Evolutionary conservation across 331 rosid species (phyloP), one percentile per base, ranked within the genome.

Genomic region (Quercus phellos): DNA sequence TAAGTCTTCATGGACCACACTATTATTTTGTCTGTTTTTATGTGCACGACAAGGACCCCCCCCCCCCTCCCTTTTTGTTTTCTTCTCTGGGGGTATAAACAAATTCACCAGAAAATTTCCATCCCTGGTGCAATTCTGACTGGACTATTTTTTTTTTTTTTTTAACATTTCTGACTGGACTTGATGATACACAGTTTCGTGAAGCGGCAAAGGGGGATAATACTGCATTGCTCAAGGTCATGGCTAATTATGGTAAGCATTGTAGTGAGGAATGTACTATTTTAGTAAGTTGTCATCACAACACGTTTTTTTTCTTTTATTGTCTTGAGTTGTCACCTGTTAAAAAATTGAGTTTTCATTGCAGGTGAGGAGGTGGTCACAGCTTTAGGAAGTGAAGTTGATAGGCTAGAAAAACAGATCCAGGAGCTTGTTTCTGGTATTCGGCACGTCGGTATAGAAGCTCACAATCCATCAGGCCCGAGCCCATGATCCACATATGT

Each of bases 321-420:
- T 4, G 29, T 19, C 21, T 9, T 9, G 22, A 58, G 26, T 7
- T 17, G 10, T 17, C 18, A 32, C 26, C 32, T 17, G 70, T 4
- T 18, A 26, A 64, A 4, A 32, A 17, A 22, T 64, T 61, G 18
- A 21, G 24, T 4, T 29, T 21, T 18, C 22, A 64, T 64, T 30
- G 78, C 93, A 95, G 99, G 99, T 79, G 98, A 93, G 87, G 99
- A 93, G 84, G 96, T 95, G 26, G 98, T 93, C 54, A 90, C 94
- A 34, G 99, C 98, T 53, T 83, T 95, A 85, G 99, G 99, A 80
- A 91, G 97, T 80, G 99, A 95, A 88, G 94, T 95, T 21, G 98
- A 95, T 88, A 93, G 99, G 68, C 80, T 95, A 74, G 99, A 93
- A 72, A 87, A 79, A 77, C 98, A 95, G 94, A 95, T 95, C 76